These are phyloP conservation scores for Metschnikowia henanensis DNA, from an alignment of 805 yeast genomes.

Conservation along the genomic window DNA sequence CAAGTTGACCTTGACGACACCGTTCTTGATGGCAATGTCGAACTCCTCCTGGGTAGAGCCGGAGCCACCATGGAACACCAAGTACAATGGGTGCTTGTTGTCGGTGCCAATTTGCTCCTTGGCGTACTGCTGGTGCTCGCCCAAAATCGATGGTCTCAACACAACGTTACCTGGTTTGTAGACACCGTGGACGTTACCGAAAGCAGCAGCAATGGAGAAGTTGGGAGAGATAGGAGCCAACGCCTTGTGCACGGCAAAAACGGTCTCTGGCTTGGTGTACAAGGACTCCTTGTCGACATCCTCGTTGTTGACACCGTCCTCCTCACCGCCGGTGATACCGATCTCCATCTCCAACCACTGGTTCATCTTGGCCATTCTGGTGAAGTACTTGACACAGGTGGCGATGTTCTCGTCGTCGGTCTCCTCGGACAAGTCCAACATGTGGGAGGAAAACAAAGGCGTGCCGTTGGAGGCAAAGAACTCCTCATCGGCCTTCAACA, in stretches of 20 bases:
- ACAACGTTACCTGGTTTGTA: conserved; percentile 99
- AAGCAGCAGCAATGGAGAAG: conserved; percentile 99
- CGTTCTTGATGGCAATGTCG: conserved; percentile 84
- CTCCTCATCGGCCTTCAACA: conserved; percentile 95
- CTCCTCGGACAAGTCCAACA: conserved; percentile 98
- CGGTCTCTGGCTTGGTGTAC: conserved; percentile 96
- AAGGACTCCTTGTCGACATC: conserved; percentile 81
- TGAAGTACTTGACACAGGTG: conserved; percentile 92
- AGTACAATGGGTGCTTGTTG: conserved; percentile 75
- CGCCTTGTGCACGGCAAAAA: conserved; percentile 87
- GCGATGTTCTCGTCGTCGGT: conserved; percentile 93
- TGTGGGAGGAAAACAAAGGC: conserved; percentile 98
- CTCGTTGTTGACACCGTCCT: conserved; percentile 99
- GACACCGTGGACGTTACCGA: conserved; percentile 99
- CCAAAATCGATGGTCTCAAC: conserved; percentile 88
- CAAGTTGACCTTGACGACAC: conserved; percentile 98
- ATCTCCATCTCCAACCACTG: conserved; percentile 99
- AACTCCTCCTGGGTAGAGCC: conserved; percentile 94
- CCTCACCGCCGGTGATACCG: conserved; percentile 99
- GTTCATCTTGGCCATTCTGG: conserved; percentile 88
- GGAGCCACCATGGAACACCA: conserved; percentile 99
- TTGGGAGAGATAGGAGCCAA: conserved; percentile 89
- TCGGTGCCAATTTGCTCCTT: conserved; percentile 57
- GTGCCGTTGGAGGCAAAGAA: conserved; percentile 84
- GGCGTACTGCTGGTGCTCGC: conserved; percentile 93